Percentiles rank a stretch among this genome's conserved stretches.
phyloP scores from a whole-genome alignment of 2,329 filamentous ascomycete genomes.

The Incumbomyces lentus region DNA sequence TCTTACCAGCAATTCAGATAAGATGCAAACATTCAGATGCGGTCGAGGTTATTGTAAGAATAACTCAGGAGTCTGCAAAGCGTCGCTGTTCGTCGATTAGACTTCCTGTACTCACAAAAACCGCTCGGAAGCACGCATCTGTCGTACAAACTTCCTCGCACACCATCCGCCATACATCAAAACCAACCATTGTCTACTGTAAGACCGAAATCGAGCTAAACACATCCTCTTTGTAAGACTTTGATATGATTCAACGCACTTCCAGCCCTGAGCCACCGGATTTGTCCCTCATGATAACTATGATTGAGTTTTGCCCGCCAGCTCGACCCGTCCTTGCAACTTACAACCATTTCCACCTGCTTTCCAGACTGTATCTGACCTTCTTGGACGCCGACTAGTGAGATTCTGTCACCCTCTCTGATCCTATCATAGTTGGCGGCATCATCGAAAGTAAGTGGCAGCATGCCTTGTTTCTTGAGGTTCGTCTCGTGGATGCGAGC shows the following conservation, averaged over 20 bases:
- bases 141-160: too few species aligned
- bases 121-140: too few species aligned
- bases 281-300: conserved; percentile 25
- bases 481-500: conserved; percentile 99
- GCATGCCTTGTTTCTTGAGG: conserved; percentile 99
- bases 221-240: too few species aligned
- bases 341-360: conserved; percentile 25
- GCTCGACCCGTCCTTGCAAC: conserved; percentile 16
- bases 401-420: conserved; percentile 76
- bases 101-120: too few species aligned
- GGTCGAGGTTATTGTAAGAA: too few species aligned
- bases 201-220: too few species aligned
- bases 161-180: too few species aligned
- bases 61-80: too few species aligned
- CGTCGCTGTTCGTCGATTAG: too few species aligned
- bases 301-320: conserved; percentile 28
- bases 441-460: conserved; percentile 89
- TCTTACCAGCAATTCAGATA: too few species aligned
- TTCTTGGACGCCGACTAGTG: background rate
- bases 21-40: too few species aligned
- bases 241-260: conserved; percentile 29
- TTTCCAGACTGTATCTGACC: conserved; percentile 21
- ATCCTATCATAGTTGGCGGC: conserved; percentile 98
- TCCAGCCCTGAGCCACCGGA: conserved; percentile 26
- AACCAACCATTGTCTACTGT: too few species aligned